phyloP scores from a whole-genome alignment of 108 stramenopile genomes.

The Nitzschia inconspicua region DNA sequence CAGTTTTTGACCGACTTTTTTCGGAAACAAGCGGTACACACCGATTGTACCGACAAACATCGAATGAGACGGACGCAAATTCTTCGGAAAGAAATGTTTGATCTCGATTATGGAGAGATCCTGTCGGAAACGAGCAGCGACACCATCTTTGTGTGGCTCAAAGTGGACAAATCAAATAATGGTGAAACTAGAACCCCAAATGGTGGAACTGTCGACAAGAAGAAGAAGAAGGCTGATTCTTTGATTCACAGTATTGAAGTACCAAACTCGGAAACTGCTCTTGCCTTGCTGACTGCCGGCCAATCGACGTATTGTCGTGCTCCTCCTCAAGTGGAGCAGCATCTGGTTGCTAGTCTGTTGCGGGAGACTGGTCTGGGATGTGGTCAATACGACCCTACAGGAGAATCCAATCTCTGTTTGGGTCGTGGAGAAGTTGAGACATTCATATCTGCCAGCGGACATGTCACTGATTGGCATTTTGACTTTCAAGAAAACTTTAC shows the following conservation, averaged over 20 bases:
- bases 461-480: conserved; percentile 81
- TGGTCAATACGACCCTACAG: conserved; percentile 71
- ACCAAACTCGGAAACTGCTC: conserved; percentile 62
- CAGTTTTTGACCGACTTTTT: conserved; percentile 38
- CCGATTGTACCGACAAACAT: conserved; percentile 14
- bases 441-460: conserved; percentile 57
- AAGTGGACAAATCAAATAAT: neutral
- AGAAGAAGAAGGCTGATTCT: neutral
- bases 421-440: conserved; percentile 90
- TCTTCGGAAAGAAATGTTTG: conserved; percentile 38
- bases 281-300: conserved; percentile 54
- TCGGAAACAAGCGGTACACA: conserved; percentile 51
- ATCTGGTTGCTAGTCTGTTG: conserved; percentile 58
- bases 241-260: conserved; percentile 74
- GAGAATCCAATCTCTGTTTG: conserved; percentile 25
- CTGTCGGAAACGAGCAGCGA: conserved; percentile 66
- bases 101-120: conserved; percentile 46
- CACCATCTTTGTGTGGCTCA: conserved; percentile 67
- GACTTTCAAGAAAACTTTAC: conserved; percentile 98
- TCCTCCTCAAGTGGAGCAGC: conserved; percentile 74
- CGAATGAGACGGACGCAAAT: conserved; percentile 33
- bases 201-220: neutral
- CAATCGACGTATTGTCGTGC: conserved; percentile 88
- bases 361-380: conserved; percentile 70
- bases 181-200: neutral